These are phyloP conservation scores for Botryotinia convoluta DNA, from an alignment of 2,329 filamentous ascomycete genomes.

Conservation along the genomic window DNA sequence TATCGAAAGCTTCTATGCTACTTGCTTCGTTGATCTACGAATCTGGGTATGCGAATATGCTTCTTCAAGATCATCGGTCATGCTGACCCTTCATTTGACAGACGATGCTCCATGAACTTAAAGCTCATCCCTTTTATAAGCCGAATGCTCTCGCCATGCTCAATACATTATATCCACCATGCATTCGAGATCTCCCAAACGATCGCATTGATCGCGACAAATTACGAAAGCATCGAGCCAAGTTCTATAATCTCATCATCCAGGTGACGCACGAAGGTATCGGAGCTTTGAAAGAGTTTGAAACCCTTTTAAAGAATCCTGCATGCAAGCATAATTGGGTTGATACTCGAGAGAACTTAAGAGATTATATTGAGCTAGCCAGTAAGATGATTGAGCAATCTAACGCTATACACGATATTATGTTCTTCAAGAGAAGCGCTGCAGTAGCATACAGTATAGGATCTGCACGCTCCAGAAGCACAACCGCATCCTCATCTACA, in stretches of 20 bases:
- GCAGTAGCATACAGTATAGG: not conserved
- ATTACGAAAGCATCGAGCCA: conserved; percentile 28
- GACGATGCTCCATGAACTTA: conserved; percentile 33
- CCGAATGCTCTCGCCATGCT: conserved; percentile 34
- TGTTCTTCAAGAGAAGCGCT: conserved; percentile 20
- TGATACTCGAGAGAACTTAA: conserved; percentile 23
- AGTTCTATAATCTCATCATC: conserved; percentile 31
- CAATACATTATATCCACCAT: conserved; percentile 37
- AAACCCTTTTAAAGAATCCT: conserved; percentile 23
- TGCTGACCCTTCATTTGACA: conserved; percentile 21
- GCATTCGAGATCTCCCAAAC: conserved; percentile 29
- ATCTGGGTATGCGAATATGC: conserved; percentile 32
- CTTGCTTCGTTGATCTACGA: conserved; percentile 30
- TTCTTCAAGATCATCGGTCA: not conserved
- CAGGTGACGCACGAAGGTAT: conserved; percentile 24
- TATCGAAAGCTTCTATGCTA: conserved; percentile 29
- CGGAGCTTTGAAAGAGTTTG: conserved; percentile 25
- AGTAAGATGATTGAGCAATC: conserved; percentile 33
- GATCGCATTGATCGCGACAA: conserved; percentile 24
- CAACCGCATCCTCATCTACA: not conserved
- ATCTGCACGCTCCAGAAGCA: not conserved
- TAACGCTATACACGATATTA: conserved; percentile 22
- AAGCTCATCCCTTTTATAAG: conserved; percentile 27
- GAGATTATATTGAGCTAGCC: conserved; percentile 29
- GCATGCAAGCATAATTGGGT: conserved; percentile 28